Base-by-base conservation (phyloP, 2,329 filamentous ascomycete species). In the Colletotrichum magnum region DNA sequence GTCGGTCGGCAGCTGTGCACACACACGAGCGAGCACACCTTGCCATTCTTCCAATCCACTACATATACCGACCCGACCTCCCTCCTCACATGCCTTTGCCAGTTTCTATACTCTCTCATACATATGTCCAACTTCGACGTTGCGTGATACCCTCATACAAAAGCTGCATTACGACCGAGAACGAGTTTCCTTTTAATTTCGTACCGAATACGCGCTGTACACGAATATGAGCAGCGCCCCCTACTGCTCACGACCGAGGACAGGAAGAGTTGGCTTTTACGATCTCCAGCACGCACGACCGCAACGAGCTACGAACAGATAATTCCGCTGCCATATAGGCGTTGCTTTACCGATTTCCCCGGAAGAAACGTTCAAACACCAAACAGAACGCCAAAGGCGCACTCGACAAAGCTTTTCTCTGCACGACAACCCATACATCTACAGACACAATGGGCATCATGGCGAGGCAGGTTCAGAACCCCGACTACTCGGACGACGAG, bases 401-500 rank as follows among this genome's bases (percentile, higher is more conserved):
- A 10, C 9, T 36, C 10, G 32, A 36, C 32, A 36, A 36, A 10
- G 32, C 32, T 10, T 36, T 36, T 36, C 32, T 36, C 9, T 36
- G 32, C 32, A 36, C 24, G 16, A 52, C 56, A 45, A 26, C 21
- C 47, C 53, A 39, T 43, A 53, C 5, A 24, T 36, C 50, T 48
- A 56, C 4, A 59, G 58, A 59, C 58, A 69, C 61, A 63, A 72
- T 72, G 71, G 65, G 69, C 62, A 72, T 45, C 47, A 62, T 71
- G 64, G 58, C 71, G 54, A 68, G 64, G 47, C 64, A 73, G 45
- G 9, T 61, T 16, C 66, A 69, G 48, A 58, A 64, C 52, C 47
- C 52, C 62, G 73, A 73, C 64, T 73, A 72, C 62, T 74, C 74
- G 51, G 81, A 83, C 70, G 82, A 86, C 74, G 83, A 85, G 75